Base-by-base conservation (phyloP, 345 rosid genomes). In the Clausena lansium region DNA sequence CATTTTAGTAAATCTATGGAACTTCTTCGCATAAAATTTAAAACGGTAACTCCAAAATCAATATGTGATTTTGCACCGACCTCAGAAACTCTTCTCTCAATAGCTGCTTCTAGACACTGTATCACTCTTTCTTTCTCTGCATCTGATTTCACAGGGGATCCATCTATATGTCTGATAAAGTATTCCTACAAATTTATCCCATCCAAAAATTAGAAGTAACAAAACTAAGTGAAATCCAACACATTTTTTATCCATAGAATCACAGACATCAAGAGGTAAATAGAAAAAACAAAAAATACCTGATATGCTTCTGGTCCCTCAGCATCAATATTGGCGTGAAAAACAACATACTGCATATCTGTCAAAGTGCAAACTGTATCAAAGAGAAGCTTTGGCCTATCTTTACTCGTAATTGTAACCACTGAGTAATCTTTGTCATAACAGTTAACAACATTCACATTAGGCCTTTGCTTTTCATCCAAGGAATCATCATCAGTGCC, bases 41-140 rank as follows among this genome's bases (percentile, higher is more conserved):
- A 68, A 62, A 47, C 69, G 27, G 54, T 9, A 47, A 61, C 17
- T 57, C 50, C 45, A 28, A 72, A 17, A 55, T 54, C 41, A 38
- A 5, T 39, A 39, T 9, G 3, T 3, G 45, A 32, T 62, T 50
- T 47, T 71, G 68, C 7, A 55, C 82, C 74, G 52, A 92, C 99
- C 93, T 92, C 97, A 65, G 97, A 96, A 6, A 91, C 97, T 86
- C 99, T 85, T 83, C 99, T 90, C 80, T 91, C 87, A 74, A 96
- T 90, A 50, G 98, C 99, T 47, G 99, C 99, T 87, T 92, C 94
- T 50, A 96, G 93, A 80, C 99, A 96, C 62, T 92, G 94, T 70
- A 88, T 90, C 61, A 96, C 88, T 72, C 97, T 87, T 75, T 90
- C 88, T 82, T 87, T 90, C 86, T 94, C 98, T 0, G 93, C 93